Evolutionary conservation across 1,284 basidiomycete genomes (phyloP), one percentile per base, ranked within the genome.

Genomic region (Flammula alnicola): DNA sequence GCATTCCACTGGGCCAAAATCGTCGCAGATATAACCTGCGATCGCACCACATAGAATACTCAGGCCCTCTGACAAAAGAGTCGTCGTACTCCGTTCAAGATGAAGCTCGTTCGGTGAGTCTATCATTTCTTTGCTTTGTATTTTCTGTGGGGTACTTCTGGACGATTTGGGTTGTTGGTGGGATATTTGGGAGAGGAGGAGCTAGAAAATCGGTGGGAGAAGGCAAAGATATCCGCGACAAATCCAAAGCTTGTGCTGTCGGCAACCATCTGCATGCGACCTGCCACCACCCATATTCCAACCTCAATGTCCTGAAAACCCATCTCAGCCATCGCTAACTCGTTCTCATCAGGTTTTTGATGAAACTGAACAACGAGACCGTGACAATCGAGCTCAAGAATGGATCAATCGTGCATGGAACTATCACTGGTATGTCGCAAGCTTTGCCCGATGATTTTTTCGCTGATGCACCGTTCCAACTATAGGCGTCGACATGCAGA

Each of bases 321-420:
- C 16, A 14, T 6, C 39, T 38, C 16, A 23, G 14, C 22, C 43
- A 39, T 42, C 17, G 25, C 44, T 44, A 47, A 37, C 30, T 56
- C 11, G 12, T n/a, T 40, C 31, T 16, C 33, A 55, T 31, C 67
- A 96, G 94, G 71, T 96, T 98, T 76, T 84, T 98, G 80, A 98
- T 98, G 96, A 99, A 98, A 83, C 77, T 99, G 75, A 97, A 98
- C 83, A 98, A 98, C 72, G 96, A 99, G 82, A 96, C 95, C 62
- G 95, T 98, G 60, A 94, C 95, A 58, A 87, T 99, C 70, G 95
- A 99, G 78, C 83, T 99, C 64, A 99, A 99, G 78, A 98, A 99
- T 62, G 96, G 96, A 35, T 94, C 94, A 1, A 77, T 95, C 49
- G 88, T 99, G 22, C 92, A 97, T 65, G 96, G 96, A 12, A 99